phyloP scores from a whole-genome alignment of 139 green algal species.

The Tetratostichococcus sp. region DNA sequence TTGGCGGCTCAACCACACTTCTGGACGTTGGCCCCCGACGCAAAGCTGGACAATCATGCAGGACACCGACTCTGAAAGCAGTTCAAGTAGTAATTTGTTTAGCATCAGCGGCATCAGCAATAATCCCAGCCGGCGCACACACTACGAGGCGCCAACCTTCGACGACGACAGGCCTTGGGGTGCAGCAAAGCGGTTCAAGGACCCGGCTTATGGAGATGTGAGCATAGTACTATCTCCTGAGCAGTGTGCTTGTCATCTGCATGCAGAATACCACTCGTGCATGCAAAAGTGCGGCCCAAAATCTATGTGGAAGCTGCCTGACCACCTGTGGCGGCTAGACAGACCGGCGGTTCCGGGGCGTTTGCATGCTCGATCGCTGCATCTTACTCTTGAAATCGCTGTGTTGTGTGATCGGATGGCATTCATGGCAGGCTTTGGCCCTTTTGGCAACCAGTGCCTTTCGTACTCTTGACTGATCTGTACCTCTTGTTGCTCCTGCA shows the following conservation, averaged over 20 bases:
- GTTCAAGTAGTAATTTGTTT: constrained; percentile 10
- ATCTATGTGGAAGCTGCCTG: not conserved
- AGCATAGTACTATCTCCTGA: not conserved
- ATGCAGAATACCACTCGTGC: no score
- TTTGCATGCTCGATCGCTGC: no score
- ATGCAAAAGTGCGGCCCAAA: not conserved
- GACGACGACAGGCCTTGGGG: constrained; percentile 33
- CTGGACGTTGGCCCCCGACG: not conserved
- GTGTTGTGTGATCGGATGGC: not conserved
- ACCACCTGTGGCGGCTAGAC: not conserved
- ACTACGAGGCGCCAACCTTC: constrained; percentile 2
- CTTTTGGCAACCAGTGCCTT: no score
- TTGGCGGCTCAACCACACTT: not conserved
- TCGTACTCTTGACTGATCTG: no score
- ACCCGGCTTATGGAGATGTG: constrained; percentile 26
- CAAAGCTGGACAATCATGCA: constrained; percentile 2
- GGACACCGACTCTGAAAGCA: constrained; percentile 15
- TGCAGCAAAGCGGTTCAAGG: constrained; percentile 17
- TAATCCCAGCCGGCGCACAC: constrained; percentile 7
- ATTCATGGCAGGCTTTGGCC: no score
- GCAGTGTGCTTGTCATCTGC: no score
- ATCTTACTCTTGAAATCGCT: not conserved
- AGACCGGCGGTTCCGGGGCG: no score
- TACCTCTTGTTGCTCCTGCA: constrained; percentile 17
- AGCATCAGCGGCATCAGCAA: not conserved